A percentile compares a stretch with the other conserved stretches of the same genome.
Conservation (phyloP, 2,329 filamentous ascomycete genomes). For the Pleomassaria siparia region DNA sequence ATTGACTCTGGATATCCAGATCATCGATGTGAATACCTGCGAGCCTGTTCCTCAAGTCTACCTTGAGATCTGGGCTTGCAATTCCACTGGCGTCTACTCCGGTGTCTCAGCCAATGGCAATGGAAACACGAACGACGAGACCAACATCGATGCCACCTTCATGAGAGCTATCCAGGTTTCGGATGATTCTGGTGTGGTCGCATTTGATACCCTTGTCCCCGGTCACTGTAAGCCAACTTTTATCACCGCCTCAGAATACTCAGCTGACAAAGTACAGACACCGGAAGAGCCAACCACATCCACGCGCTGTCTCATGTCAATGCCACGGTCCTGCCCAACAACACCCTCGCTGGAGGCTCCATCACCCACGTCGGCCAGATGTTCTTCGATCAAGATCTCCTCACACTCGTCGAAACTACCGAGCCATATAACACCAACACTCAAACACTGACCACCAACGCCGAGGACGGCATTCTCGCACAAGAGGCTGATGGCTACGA, state of each 20-base stretch:
- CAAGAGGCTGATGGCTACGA: constrained; percentile 52
- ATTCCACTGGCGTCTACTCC: constrained; percentile 37
- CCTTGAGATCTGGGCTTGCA: constrained; percentile 58
- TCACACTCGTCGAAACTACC: constrained; percentile 51
- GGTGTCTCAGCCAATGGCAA: constrained; percentile 45
- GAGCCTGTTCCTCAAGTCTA: constrained; percentile 52
- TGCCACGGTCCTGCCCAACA: constrained; percentile 47
- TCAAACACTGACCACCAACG: constrained; percentile 52
- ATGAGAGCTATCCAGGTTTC: constrained; percentile 53
- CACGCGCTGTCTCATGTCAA: constrained; percentile 43
- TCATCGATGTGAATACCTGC: constrained; percentile 58
- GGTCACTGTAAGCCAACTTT: constrained; percentile 38
- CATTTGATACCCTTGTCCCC: constrained; percentile 52
- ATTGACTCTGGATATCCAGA: constrained; percentile 55
- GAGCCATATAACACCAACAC: constrained; percentile 48
- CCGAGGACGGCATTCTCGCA: constrained; percentile 53
- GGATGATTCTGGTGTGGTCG: constrained; percentile 51
- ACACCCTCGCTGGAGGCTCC: constrained; percentile 51
- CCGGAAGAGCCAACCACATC: constrained; percentile 46
- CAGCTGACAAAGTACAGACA: constrained; percentile 22
- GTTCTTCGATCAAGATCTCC: constrained; percentile 65
- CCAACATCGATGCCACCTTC: constrained; percentile 42
- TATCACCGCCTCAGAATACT: background rate
- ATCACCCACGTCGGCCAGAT: constrained; percentile 64
- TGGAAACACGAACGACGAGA: constrained; percentile 41